Evolutionary conservation across 805 yeast species (phyloP).

Genomic region (Clavispora santaluciae): DNA sequence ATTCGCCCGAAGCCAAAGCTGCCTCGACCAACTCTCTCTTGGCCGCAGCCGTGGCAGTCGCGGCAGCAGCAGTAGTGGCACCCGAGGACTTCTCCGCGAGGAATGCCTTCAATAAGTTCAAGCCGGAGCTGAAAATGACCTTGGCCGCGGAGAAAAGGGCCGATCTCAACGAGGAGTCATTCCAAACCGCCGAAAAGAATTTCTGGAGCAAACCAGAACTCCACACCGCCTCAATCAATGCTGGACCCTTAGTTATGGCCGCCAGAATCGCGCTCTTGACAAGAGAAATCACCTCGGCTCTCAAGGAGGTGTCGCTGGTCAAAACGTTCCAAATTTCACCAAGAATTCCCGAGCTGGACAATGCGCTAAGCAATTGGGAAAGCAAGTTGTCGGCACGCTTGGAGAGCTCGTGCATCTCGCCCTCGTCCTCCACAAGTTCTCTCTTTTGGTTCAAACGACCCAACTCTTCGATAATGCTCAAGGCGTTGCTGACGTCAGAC

Average conservation of each 20-base stretch:
- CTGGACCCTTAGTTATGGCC: slow-evolving; percentile 36
- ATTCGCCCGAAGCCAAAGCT: slow-evolving; percentile 19
- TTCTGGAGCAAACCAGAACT: slow-evolving; percentile 36
- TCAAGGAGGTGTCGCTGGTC: slow-evolving; percentile 29
- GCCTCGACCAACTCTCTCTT: slow-evolving; percentile 14
- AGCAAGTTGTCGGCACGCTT: slow-evolving; percentile 35
- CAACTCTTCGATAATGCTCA: slow-evolving; percentile 30
- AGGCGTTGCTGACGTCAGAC: slow-evolving; percentile 30
- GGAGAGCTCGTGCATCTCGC: slow-evolving; percentile 22
- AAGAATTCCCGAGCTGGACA: slow-evolving; percentile 35
- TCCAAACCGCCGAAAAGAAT: slow-evolving; percentile 26
- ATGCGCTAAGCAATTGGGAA: slow-evolving; percentile 32
- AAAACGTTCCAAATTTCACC: slow-evolving; percentile 31
- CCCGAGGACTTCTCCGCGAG: slow-evolving; percentile 11
- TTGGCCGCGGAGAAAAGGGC: slow-evolving; percentile 32
- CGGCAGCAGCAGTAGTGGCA: slow-evolving; percentile 12
- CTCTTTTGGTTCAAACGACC: slow-evolving; percentile 33
- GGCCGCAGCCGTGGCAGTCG: slow-evolving; percentile 14
- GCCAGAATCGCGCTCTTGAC: slow-evolving; percentile 28
- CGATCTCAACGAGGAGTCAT: slow-evolving; percentile 29
- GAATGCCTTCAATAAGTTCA: slow-evolving; percentile 22
- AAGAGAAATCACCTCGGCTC: slow-evolving; percentile 21
- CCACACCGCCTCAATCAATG: slow-evolving; percentile 37
- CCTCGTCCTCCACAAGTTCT: slow-evolving; percentile 25
- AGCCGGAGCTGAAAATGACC: slow-evolving; percentile 28